phyloP scores from a whole-genome alignment of 75 land plant genomes.

The Selaginella moellendorffii region DNA sequence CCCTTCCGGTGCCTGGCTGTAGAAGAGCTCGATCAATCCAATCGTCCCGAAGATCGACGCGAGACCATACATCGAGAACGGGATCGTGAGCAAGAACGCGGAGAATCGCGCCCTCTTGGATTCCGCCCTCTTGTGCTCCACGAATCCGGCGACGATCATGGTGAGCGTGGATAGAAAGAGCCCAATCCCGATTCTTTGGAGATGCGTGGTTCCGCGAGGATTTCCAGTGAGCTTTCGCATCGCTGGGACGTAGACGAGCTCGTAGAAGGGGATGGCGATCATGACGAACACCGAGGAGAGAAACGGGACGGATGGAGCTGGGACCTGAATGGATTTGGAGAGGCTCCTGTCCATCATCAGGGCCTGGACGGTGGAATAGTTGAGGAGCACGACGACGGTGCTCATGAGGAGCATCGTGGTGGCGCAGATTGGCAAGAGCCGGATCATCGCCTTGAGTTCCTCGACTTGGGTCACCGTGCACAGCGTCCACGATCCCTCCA shows the following conservation, averaged over 20 bases:
- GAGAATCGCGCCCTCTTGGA: constrained; percentile 8
- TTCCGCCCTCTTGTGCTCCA: constrained; percentile 14
- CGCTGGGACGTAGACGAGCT: constrained; percentile 2
- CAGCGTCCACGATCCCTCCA: constrained; percentile 6
- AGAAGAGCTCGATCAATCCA: not conserved
- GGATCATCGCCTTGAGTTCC: constrained; percentile 30
- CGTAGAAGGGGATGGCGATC: constrained; percentile 14
- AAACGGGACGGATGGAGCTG: constrained; percentile 10
- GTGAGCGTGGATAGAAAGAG: not conserved
- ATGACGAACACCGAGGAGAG: constrained; percentile 5
- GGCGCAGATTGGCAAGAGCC: constrained; percentile 32
- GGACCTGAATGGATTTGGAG: constrained; percentile 10
- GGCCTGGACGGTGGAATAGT: constrained; percentile 9
- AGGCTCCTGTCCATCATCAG: constrained; percentile 10
- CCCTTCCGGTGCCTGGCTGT: constrained; percentile 33
- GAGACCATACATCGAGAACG: no score
- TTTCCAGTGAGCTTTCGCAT: constrained; percentile 8
- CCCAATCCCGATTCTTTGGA: constrained; percentile 21
- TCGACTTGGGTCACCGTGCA: constrained; percentile 43
- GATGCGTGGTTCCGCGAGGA: constrained; percentile 5
- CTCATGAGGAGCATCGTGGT: constrained; percentile 34
- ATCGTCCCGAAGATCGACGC: no score
- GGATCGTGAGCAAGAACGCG: no score
- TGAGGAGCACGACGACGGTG: not conserved
- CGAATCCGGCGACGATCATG: constrained; percentile 15